Evolutionary conservation across 768 basidiomycete genomes (phyloP).

Genomic region (Collybiopsis confluens): DNA sequence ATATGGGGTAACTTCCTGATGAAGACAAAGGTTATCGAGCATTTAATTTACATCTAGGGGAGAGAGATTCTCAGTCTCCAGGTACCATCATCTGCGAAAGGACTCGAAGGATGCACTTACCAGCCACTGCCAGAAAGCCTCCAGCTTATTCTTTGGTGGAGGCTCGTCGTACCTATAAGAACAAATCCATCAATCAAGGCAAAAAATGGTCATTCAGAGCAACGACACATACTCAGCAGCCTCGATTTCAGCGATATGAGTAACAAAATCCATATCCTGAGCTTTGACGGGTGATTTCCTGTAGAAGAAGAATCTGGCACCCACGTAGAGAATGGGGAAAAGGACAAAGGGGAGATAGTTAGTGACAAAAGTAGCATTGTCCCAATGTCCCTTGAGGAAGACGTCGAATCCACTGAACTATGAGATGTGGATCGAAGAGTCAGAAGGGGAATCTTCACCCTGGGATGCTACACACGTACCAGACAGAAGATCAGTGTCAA

Average conservation of each 20-base stretch:
- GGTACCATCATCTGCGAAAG: too few relatives aligned
- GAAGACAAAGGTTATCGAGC: too few relatives aligned
- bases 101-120: conserved; percentile 36
- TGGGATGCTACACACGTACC: conserved; percentile 36
- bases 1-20: too few relatives aligned
- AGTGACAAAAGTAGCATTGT: conserved; percentile 68
- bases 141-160: conserved; percentile 61
- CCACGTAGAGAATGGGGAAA: conserved; percentile 74
- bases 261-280: conserved; percentile 82
- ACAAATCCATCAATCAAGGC: conserved; percentile 3
- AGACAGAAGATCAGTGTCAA: conserved; percentile 50
- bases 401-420: conserved; percentile 48
- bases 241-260: conserved; percentile 65
- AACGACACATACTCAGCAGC: conserved; percentile 45
- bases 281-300: conserved; percentile 43
- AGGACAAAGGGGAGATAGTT: conserved; percentile 70
- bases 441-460: not conserved
- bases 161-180: conserved; percentile 55
- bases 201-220: not conserved
- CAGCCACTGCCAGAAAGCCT: conserved; percentile 77
- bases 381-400: conserved; percentile 53
- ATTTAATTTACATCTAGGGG: too few relatives aligned
- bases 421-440: conserved; percentile 1
- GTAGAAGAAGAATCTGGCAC: conserved; percentile 51
- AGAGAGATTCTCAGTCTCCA: too few relatives aligned